Percentiles rank a stretch among this genome's conserved stretches.
These are phyloP conservation scores for Penstemon barbatus DNA, from an alignment of 257 asterid genomes.

Conservation along the genomic window DNA sequence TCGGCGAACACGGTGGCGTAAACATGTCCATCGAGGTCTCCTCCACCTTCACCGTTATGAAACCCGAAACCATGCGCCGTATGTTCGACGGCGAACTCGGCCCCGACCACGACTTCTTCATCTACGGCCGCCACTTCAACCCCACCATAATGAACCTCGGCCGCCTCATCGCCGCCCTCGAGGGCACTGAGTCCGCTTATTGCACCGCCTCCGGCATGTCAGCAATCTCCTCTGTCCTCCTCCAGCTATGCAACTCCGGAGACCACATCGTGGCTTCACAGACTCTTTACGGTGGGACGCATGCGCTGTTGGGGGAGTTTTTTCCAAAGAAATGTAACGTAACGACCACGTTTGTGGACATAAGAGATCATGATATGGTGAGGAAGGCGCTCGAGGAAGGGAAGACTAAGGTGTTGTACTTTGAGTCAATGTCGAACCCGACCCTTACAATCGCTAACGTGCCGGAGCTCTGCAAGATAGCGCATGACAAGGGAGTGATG, in stretches of 20 bases:
- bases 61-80: slow-evolving; percentile 89
- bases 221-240: slow-evolving; percentile 77
- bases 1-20: slow-evolving; percentile 99
- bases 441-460: slow-evolving; percentile 79
- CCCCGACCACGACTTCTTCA: slow-evolving; percentile 87
- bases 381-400: slow-evolving; percentile 59
- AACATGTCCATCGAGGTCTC: slow-evolving; percentile 99
- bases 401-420: slow-evolving; percentile 69
- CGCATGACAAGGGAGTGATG: slow-evolving; percentile 76
- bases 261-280: slow-evolving; percentile 84
- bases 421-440: slow-evolving; percentile 80
- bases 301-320: slow-evolving; percentile 74
- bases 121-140: slow-evolving; percentile 95
- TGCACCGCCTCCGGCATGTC: slow-evolving; percentile 98
- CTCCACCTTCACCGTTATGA: slow-evolving; percentile 99
- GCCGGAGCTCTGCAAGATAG: slow-evolving; percentile 78
- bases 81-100: slow-evolving; percentile 97
- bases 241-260: slow-evolving; percentile 91
- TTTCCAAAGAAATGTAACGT: slow-evolving; percentile 78
- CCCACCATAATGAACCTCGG: slow-evolving; percentile 90
- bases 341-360: slow-evolving; percentile 85
- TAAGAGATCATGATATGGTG: slow-evolving; percentile 57
- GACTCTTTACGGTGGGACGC: slow-evolving; percentile 91
- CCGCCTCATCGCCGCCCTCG: slow-evolving; percentile 88
- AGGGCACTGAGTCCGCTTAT: slow-evolving; percentile 96